Conservation (phyloP, 73 alveolate species). For the Stentor coeruleus region DNA sequence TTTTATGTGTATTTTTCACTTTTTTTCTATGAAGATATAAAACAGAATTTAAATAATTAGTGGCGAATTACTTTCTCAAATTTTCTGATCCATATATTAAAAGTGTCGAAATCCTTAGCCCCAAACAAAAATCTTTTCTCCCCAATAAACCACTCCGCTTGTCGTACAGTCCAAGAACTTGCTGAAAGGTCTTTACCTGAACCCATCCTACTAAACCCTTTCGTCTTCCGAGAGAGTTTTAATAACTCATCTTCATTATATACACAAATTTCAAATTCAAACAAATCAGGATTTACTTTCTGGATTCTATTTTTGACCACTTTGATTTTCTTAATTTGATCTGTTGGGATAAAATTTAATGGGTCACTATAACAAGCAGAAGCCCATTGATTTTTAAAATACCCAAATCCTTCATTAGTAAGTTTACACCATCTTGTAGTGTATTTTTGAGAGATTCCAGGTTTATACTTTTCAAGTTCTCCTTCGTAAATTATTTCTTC, state of each 20-base stretch:
- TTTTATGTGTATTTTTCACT: no score
- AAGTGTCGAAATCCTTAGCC: not conserved
- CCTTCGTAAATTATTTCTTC: slow-evolving; percentile 8
- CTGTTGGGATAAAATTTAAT: not conserved
- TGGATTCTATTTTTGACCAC: not conserved
- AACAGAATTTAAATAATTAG: no score
- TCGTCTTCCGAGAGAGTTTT: not conserved
- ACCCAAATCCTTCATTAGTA: not conserved
- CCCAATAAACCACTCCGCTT: not conserved
- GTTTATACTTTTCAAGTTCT: not conserved
- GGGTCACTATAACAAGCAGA: not conserved
- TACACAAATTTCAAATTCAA: not conserved
- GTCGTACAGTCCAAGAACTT: no score
- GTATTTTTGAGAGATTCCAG: not conserved
- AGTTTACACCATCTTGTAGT: slow-evolving; percentile 7
- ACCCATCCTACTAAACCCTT: no score
- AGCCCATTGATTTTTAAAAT: not conserved
- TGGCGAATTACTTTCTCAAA: not conserved
- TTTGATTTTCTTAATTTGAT: not conserved
- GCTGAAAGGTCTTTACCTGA: no score
- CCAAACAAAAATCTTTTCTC: not conserved
- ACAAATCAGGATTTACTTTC: not conserved
- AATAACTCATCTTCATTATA: not conserved
- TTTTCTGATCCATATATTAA: not conserved
- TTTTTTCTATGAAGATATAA: no score